Evolutionary conservation across 768 basidiomycete species (phyloP), one percentile per base, ranked within the genome.

Genomic region (Boletus barrowsii): DNA sequence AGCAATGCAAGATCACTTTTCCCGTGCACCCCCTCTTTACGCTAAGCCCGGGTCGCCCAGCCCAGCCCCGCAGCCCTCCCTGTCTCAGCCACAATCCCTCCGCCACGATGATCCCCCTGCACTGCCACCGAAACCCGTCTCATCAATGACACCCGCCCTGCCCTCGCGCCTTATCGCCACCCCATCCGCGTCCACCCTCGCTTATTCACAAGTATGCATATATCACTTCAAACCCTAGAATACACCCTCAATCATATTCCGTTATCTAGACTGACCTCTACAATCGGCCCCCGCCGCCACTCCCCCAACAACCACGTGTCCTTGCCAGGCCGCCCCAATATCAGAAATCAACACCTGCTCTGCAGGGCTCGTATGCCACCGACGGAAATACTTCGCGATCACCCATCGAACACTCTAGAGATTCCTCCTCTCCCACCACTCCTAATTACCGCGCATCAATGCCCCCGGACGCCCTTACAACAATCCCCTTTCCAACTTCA

Each of bases 21-120:
- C 92, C 20, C 77, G 77, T 30, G 80, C 85, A 43, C 95, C 96
- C 41, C 95, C 95, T 8, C 83, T 98, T 15, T 97, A 94, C 68
- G 85, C 95, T 32, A 93, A 88, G 71, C 87, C 91, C 15, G 80
- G 75, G 62, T 57, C 68, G 20, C 41, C 65, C 35, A 61, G 57
- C 48, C 63, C 58, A 59, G 56, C 60, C 60, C 53, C 65, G 36
- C 59, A 61, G 32, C 47, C 63, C 8, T 36, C 53, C 62, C 36
- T 18, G 8, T 9, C 26, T 29, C 63, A 57, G 6, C 59, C 62
- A 57, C 66, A 44, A 10, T 62, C 41, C 52, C 35, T 40, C 29
- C 57, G 30, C 15, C 43, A 63, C 41, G 59, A 57, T 47, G 73
- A 66, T 62, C 75, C 62, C 13, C 76, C 73, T n/a, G 70, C 69